Evolutionary conservation across 2,329 filamentous ascomycete species (phyloP), one percentile per base, ranked within the genome.

Genomic region (Akanthomyces uredinophilus): DNA sequence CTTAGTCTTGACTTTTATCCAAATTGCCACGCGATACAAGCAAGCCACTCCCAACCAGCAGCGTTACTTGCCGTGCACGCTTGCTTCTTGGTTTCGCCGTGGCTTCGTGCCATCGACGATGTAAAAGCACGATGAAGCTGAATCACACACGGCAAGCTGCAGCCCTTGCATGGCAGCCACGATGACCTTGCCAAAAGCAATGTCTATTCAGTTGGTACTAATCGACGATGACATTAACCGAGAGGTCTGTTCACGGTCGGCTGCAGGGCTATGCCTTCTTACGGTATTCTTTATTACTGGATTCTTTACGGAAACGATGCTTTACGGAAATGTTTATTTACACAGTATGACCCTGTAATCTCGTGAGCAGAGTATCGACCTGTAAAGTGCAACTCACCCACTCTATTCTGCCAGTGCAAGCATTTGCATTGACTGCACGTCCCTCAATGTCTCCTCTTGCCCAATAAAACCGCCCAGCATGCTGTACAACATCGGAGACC

Each of bases 381-480:
- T 16, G 37, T 16, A 16, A 37, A 39, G 16, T 39, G 37, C 13
- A 39, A 16, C 37, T 39, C 37, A 39, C 37, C 37, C 13, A 39
- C 37, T 39, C 13, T 13, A 13, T 20, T 35, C 7, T 35, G 27
- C 27, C 32, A 35, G 27, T 29, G 6, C 1, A 35, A 35, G 32
- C 32, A 5, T 35, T 29, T 11, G 55, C 55, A 58, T 58, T 58
- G 46, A 58, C 29, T 50, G 55, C 55, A 58, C 55, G 55, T 50
- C 55, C 55, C 55, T 11, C 44, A 3, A 16, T 16, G 14, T 39
- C 11, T 39, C 32, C 10, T 2, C 8, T 3, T 39, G 10, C 37
- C 37, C 14, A 10, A 10, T 44, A 44, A 20, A 51, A 16, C n/a
- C 29, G 35, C 32, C 43, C 50, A 37, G 44, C 22, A 18, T 39